Evolutionary conservation across 2,329 filamentous ascomycete genomes (phyloP), one percentile per base, ranked within the genome.

Genomic region (Ophiocordyceps sinensis): DNA sequence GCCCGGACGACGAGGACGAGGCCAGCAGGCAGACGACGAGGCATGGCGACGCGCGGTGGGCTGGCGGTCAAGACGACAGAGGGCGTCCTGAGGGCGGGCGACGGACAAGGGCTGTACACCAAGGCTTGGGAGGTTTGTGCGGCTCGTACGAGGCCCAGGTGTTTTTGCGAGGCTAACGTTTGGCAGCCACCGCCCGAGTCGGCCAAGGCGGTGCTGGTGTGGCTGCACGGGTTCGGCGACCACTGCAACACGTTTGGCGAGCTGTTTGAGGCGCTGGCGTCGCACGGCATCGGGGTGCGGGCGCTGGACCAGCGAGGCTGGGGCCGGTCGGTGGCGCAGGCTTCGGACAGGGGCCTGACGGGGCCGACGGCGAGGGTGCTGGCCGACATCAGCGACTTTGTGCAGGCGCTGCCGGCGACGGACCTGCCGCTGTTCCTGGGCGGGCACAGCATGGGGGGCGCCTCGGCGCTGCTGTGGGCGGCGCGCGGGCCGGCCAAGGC

Each of bases 181-280:
- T 5, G 4, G 15, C 26, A 38, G 36, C 19, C 36, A 10, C 26
- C 36, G 2, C 36, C 4, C 10, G 28, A 19, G 9, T 28, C n/a
- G 15, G 28, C 28, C 3, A 23, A 19, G 15, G 37, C 37, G 4
- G 15, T 7, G 15, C 37, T 39, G 28, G 37, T 31, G 5, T 39
- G 37, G 37, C 37, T 39, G 11, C 37, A 39, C 15, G 37, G 37
- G 26, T 39, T 39, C 28, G 19, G 37, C 15, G 37, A 39, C 19
- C 37, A 39, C 37, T 31, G 28, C 26, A 30, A 32, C 28, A 15
- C 13, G 14, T 29, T 17, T 8, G 37, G 11, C 15, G 11, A 19
- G 2, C 31, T 39, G 10, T 39, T 30, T 28, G 11, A 17, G 26
- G 11, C 19, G 15, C 28, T 39, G 28, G 37, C 37, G 5, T 23